phyloP scores from a whole-genome alignment of 2,329 filamentous ascomycete genomes.

The Phaeosphaeriaceae sp. region DNA sequence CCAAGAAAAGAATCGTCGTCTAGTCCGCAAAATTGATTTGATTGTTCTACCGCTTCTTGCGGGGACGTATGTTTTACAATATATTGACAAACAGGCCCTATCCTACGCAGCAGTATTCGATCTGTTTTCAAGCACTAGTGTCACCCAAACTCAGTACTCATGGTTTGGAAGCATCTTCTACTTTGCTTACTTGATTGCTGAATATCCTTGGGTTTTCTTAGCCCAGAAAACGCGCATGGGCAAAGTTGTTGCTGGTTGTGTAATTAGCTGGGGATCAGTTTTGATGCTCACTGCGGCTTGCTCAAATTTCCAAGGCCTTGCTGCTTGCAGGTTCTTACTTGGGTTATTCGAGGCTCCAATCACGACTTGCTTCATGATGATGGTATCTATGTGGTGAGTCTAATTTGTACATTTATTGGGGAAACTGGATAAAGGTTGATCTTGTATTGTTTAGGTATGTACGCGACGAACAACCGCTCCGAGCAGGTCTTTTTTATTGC shows the following conservation, averaged over 20 bases:
- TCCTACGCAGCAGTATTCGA: slow-evolving; percentile 64
- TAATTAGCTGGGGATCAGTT: slow-evolving; percentile 24
- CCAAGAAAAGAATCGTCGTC: slow-evolving; percentile 36
- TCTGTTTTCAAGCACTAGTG: slow-evolving; percentile 57
- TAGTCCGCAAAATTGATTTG: slow-evolving; percentile 57
- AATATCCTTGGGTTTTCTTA: slow-evolving; percentile 27
- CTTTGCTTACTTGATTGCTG: slow-evolving; percentile 46
- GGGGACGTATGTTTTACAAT: slow-evolving; percentile 60
- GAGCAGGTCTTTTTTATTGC: slow-evolving; percentile 32
- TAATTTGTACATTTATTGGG: not conserved
- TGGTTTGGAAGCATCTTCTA: slow-evolving; percentile 65
- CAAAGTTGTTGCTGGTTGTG: slow-evolving; percentile 34
- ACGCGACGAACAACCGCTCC: slow-evolving; percentile 22
- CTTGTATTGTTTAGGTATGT: slow-evolving; percentile 7
- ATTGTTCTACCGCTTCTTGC: slow-evolving; percentile 60
- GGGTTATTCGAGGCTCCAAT: slow-evolving; percentile 30
- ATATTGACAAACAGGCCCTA: slow-evolving; percentile 63
- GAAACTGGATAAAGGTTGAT: not conserved
- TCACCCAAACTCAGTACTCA: slow-evolving; percentile 56
- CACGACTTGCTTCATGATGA: slow-evolving; percentile 27
- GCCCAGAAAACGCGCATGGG: slow-evolving; percentile 45
- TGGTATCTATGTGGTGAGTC: slow-evolving; percentile 23
- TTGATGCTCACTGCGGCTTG: slow-evolving; percentile 28
- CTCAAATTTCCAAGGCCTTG: slow-evolving; percentile 26
- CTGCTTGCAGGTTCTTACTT: slow-evolving; percentile 26